Conservation (phyloP, 306 rosid species). For the Dalbergia oliveri region DNA sequence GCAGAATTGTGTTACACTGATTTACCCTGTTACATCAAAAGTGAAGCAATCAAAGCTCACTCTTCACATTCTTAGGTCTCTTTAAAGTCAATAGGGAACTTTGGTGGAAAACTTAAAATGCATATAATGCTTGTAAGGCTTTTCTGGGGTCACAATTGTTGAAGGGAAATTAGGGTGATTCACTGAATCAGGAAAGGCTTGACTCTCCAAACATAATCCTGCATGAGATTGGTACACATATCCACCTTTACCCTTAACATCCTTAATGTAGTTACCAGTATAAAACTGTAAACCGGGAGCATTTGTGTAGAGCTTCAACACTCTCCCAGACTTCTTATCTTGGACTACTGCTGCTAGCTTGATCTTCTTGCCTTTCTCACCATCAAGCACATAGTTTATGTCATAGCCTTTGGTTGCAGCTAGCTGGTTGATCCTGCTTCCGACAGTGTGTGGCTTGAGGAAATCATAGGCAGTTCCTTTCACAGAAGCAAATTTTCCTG, state of each 20-base stretch:
- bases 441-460: constrained; percentile 63
- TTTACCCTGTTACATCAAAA: neutral
- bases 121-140: constrained; percentile 78
- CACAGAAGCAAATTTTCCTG: constrained; percentile 63
- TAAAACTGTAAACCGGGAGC: constrained; percentile 88
- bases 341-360: constrained; percentile 65
- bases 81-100: neutral
- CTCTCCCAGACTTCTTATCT: constrained; percentile 75
- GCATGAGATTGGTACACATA: constrained; percentile 66
- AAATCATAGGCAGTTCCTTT: constrained; percentile 68
- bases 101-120: constrained; percentile 66
- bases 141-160: constrained; percentile 69
- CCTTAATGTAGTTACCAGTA: constrained; percentile 61
- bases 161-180: constrained; percentile 88
- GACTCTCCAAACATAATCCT: constrained; percentile 85
- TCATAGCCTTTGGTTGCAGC: constrained; percentile 68
- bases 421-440: constrained; percentile 68
- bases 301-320: constrained; percentile 65
- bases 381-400: constrained; percentile 76
- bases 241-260: constrained; percentile 79
- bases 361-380: constrained; percentile 38
- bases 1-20: neutral
- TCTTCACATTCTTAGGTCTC: neutral
- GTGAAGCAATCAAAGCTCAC: neutral
- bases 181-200: constrained; percentile 85